Evolutionary conservation across 306 rosid genomes (phyloP).

Genomic region (Lagenaria siceraria): DNA sequence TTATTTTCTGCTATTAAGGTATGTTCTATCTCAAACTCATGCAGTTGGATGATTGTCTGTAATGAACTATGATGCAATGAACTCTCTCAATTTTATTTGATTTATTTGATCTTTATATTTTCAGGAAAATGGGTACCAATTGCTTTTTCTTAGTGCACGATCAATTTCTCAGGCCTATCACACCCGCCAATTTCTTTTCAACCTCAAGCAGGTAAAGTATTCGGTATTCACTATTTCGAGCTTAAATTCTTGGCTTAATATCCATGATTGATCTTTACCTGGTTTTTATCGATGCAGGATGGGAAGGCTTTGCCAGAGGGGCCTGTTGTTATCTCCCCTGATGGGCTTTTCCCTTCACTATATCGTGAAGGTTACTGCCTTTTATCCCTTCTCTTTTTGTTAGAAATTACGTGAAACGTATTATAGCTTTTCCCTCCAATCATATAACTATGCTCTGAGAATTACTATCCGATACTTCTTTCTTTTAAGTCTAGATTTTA

Average conservation of each 20-base stretch:
- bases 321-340: constrained; percentile 95
- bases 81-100: background rate
- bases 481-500: background rate
- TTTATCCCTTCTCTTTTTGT: background rate
- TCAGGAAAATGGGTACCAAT: constrained; percentile 92
- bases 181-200: constrained; percentile 77
- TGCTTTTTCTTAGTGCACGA: constrained; percentile 97
- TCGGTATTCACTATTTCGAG: constrained; percentile 14
- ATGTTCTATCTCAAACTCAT: constrained; percentile 16
- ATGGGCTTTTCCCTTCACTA: constrained; percentile 91
- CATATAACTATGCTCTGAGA: background rate
- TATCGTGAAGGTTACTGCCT: constrained; percentile 73
- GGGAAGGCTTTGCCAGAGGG: constrained; percentile 92
- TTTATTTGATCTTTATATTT: background rate
- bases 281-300: constrained; percentile 37
- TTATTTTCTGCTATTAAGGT: constrained; percentile 98
- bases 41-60: constrained; percentile 4
- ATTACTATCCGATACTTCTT: background rate
- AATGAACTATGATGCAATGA: background rate
- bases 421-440: background rate
- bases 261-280: constrained; percentile 4
- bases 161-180: constrained; percentile 84
- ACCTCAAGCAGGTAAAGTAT: constrained; percentile 74
- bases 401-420: background rate
- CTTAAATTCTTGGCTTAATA: constrained; percentile 10